Base-by-base conservation (phyloP, 345 rosid genomes). In the Eucalyptus polybractea region DNA sequence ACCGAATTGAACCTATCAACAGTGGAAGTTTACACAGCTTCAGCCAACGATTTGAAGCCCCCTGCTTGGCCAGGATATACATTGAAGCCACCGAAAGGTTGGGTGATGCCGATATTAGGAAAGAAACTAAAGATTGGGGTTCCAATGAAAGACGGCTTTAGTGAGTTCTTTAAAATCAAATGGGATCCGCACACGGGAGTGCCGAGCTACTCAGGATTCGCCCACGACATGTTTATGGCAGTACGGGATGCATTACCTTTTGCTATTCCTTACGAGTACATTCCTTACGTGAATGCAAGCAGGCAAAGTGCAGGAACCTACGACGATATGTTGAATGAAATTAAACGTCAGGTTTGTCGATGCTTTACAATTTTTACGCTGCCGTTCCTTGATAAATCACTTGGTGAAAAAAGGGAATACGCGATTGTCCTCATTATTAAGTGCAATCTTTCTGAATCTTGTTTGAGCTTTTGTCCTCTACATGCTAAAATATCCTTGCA, bases 61-160 rank as follows among this genome's bases (percentile, higher is more conserved):
- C 80, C 89, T 14, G 87, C 50, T 72, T 89, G 93, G 93, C 92
- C 93, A 10, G 91, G 93, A 65, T 62, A 83, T 44, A 51, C 90
- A 8, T 72, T 58, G 8, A 33, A 40, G 53, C 27, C 56, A 14
- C 90, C 92, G 29, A 89, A 81, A 65, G 92, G 92, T 17, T 90
- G 92, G 92, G 92, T 69, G 33, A 87, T 89, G 17, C 92, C 92
- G 3, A 85, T 54, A 17, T 37, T 11, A 5, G 90, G 88, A 80
- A 60, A 80, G 67, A 91, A 92, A 37, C 40, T 91, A 76, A 91
- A 25, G 88, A 92, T 91, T 6, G 91, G 89, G 22, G 90, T 92
- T 56, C 92, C 92, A 4, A 40, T 69, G 69, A 91, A 50, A 83
- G 40, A 53, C 16, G 87, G 91, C 25, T 91, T 90, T 47, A 58